Evolutionary conservation across 75 land plant species (phyloP).

Genomic region (Pseudotsuga menziesii): DNA sequence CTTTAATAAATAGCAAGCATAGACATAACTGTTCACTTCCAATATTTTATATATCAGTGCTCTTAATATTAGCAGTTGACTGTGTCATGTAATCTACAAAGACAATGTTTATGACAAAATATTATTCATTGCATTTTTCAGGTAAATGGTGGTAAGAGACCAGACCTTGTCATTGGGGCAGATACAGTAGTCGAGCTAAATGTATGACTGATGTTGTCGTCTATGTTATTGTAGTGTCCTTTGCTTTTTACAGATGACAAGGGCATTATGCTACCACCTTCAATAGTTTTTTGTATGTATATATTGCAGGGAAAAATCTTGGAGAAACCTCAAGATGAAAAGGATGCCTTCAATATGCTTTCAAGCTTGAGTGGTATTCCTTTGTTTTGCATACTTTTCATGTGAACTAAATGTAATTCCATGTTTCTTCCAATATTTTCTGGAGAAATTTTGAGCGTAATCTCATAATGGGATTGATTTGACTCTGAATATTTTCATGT

Average conservation of each 20-base stretch:
- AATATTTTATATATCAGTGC: background rate
- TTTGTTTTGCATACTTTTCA: background rate
- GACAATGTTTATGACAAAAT: background rate
- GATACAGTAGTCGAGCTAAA: constrained; percentile 54
- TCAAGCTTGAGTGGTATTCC: constrained; percentile 38
- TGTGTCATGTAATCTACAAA: background rate
- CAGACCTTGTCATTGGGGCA: constrained; percentile 48
- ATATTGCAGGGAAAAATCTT: constrained; percentile 35
- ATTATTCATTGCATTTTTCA: constrained; percentile 12
- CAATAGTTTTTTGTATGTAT: background rate
- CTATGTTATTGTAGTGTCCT: background rate
- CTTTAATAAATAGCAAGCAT: background rate
- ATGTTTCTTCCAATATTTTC: background rate
- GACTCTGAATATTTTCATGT: background rate
- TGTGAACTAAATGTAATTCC: background rate
- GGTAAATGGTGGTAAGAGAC: constrained; percentile 22
- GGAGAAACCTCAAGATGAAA: constrained; percentile 42
- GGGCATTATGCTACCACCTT: background rate
- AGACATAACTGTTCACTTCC: background rate
- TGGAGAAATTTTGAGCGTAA: background rate
- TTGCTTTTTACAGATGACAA: background rate
- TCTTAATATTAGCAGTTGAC: background rate
- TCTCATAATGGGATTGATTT: background rate
- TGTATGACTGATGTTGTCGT: constrained; percentile 15
- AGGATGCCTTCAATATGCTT: constrained; percentile 44